These are phyloP conservation scores for Rhodotorula sp. DNA, from an alignment of 1,284 basidiomycete genomes.

Conservation along the genomic window DNA sequence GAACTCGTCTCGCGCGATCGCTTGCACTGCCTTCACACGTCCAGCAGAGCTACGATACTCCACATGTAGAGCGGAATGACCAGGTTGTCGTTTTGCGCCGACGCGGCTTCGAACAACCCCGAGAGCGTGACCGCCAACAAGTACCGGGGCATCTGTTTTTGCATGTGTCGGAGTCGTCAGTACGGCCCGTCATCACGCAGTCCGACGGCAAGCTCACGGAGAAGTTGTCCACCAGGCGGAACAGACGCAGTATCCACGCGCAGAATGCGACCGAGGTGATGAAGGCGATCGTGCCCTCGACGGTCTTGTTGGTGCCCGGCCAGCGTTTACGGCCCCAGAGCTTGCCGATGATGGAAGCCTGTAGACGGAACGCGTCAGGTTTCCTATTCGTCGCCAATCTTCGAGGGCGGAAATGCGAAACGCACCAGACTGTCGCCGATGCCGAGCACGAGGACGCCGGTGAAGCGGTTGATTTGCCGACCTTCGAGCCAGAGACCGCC, in stretches of 20 bases:
- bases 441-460: constrained; percentile 86
- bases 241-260: constrained; percentile 67
- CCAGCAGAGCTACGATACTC: constrained; percentile 22
- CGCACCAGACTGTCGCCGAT: constrained; percentile 87
- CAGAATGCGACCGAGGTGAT: constrained; percentile 66
- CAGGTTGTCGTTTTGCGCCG: constrained; percentile 91
- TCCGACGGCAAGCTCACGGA: constrained; percentile 57
- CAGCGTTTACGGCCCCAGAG: constrained; percentile 74
- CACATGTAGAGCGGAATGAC: constrained; percentile 52
- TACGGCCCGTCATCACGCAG: not conserved
- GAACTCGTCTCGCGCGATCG: not conserved
- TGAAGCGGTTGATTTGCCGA: constrained; percentile 74
- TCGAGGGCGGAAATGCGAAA: constrained; percentile 28
- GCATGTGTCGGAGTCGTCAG: not conserved
- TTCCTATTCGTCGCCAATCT: not conserved
- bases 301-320: constrained; percentile 82
- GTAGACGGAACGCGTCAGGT: not conserved
- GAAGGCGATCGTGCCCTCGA: constrained; percentile 87
- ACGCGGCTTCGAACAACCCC: constrained; percentile 77
- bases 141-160: constrained; percentile 46
- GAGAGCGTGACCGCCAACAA: constrained; percentile 59
- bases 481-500: constrained; percentile 93
- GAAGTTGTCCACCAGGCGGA: constrained; percentile 68
- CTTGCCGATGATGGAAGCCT: constrained; percentile 91
- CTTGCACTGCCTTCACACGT: not conserved